These are phyloP conservation scores for Incumbomyces delicatus DNA, from an alignment of 2,329 filamentous ascomycete species.

Conservation along the genomic window DNA sequence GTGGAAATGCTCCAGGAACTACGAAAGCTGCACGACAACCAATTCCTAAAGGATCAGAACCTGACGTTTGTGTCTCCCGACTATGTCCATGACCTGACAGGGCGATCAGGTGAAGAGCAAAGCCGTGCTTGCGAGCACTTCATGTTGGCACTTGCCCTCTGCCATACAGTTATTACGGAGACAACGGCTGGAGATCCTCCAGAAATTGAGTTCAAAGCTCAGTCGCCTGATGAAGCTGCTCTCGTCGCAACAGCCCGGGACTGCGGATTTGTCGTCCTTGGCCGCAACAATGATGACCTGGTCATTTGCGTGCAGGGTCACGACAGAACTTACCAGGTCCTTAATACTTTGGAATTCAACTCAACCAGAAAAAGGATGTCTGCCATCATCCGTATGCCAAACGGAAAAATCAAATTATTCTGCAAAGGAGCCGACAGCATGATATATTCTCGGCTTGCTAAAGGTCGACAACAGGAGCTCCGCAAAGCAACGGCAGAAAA, in stretches of 20 bases:
- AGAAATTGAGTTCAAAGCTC: slow-evolving; percentile 88
- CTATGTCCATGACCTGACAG: slow-evolving; percentile 72
- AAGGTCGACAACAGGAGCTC: slow-evolving; percentile 76
- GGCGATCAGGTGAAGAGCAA: slow-evolving; percentile 67
- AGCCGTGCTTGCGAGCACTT: slow-evolving; percentile 72
- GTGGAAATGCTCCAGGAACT: slow-evolving; percentile 61
- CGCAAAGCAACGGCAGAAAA: slow-evolving; percentile 80
- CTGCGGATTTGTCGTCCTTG: slow-evolving; percentile 87
- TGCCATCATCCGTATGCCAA: slow-evolving; percentile 88
- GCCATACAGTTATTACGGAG: slow-evolving; percentile 92
- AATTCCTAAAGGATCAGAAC: slow-evolving; percentile 79
- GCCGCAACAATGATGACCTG: slow-evolving; percentile 68
- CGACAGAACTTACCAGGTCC: slow-evolving; percentile 72
- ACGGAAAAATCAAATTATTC: slow-evolving; percentile 79
- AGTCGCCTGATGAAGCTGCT: slow-evolving; percentile 93
- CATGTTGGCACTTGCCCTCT: slow-evolving; percentile 91
- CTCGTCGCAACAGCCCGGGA: slow-evolving; percentile 90
- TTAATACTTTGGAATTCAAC: slow-evolving; percentile 97
- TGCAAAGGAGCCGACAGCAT: slow-evolving; percentile 97
- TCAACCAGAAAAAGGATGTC: slow-evolving; percentile 96
- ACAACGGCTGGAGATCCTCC: slow-evolving; percentile 81
- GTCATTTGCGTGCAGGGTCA: slow-evolving; percentile 78
- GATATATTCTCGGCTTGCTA: slow-evolving; percentile 83
- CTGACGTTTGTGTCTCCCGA: slow-evolving; percentile 88
- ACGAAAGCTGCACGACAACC: slow-evolving; percentile 73